Conservation (phyloP, 1,284 basidiomycete genomes). For the Ceratobasidium papillatum region DNA sequence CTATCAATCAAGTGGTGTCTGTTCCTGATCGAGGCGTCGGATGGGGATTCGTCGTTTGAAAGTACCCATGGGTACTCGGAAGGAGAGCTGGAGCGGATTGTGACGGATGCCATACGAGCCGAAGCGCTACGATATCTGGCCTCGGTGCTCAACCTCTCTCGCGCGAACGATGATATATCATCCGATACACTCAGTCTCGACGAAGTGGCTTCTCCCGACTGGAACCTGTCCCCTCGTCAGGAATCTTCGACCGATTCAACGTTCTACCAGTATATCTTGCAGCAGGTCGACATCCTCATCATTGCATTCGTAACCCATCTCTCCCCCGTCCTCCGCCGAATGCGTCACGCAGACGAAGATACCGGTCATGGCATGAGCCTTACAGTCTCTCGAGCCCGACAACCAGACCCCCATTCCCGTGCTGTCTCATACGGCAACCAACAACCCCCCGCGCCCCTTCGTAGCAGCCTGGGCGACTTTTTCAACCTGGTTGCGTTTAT, state of each 20-base stretch:
- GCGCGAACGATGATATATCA: constrained; percentile 43
- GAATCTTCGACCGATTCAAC: constrained; percentile 67
- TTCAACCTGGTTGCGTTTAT: constrained; percentile 85
- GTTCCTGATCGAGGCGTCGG: constrained; percentile 78
- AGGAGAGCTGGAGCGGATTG: constrained; percentile 80
- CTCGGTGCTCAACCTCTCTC: constrained; percentile 50
- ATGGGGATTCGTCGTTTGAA: constrained; percentile 67
- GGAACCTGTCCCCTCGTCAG: constrained; percentile 52
- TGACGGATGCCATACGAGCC: constrained; percentile 82
- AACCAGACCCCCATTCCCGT: constrained; percentile 53
- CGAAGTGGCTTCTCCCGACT: constrained; percentile 57
- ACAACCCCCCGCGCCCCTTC: constrained; percentile 54
- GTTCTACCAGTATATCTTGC: constrained; percentile 70
- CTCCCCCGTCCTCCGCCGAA: constrained; percentile 86
- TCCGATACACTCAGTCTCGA: constrained; percentile 48
- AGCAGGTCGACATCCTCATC: constrained; percentile 75
- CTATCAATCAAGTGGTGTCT: constrained; percentile 88
- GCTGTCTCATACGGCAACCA: constrained; percentile 58
- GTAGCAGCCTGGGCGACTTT: constrained; percentile 85
- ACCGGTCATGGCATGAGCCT: constrained; percentile 57
- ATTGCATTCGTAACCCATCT: constrained; percentile 79
- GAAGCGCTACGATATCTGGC: constrained; percentile 83
- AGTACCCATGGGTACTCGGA: constrained; percentile 69
- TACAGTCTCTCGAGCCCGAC: constrained; percentile 67
- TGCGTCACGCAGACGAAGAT: constrained; percentile 93